Percentiles rank a stretch among this genome's conserved stretches.
Conservation (phyloP, 192 early-diverging fungal genomes). For the Lobulomyces angularis region DNA sequence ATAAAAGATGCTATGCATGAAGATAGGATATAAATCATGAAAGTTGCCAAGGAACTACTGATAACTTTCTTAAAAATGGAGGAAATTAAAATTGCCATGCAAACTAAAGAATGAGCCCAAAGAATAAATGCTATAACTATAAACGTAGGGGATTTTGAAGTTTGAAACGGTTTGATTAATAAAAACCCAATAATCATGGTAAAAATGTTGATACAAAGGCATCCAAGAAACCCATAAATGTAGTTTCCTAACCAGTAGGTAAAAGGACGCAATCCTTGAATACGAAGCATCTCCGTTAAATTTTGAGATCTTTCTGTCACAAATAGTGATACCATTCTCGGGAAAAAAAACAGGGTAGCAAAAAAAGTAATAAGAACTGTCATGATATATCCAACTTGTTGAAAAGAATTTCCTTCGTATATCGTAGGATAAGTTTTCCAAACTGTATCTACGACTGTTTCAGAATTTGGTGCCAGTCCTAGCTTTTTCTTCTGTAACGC, state of each 20-base stretch:
- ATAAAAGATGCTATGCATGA: constrained; percentile 13
- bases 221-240: constrained; percentile 9
- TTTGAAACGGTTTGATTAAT: not conserved
- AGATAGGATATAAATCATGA: constrained; percentile 8
- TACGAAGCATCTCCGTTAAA: constrained; percentile 20
- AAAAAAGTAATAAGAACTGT: constrained; percentile 13
- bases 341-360: constrained; percentile 12
- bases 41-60: constrained; percentile 7
- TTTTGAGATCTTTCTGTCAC: constrained; percentile 16
- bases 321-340: constrained; percentile 11
- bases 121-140: constrained; percentile 1
- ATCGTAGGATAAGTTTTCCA: no score
- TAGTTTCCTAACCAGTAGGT: constrained; percentile 16
- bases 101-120: constrained; percentile 18
- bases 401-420: no score
- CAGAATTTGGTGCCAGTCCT: no score
- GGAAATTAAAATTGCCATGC: constrained; percentile 11
- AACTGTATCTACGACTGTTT: no score
- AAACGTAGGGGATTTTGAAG: not conserved
- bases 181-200: constrained; percentile 5
- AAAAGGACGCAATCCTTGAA: constrained; percentile 11
- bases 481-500: no score
- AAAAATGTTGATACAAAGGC: constrained; percentile 9
- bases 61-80: constrained; percentile 11
- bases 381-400: not conserved